These are phyloP conservation scores for Ceratocystis destructans DNA, from an alignment of 2,329 filamentous ascomycete genomes.

Conservation along the genomic window DNA sequence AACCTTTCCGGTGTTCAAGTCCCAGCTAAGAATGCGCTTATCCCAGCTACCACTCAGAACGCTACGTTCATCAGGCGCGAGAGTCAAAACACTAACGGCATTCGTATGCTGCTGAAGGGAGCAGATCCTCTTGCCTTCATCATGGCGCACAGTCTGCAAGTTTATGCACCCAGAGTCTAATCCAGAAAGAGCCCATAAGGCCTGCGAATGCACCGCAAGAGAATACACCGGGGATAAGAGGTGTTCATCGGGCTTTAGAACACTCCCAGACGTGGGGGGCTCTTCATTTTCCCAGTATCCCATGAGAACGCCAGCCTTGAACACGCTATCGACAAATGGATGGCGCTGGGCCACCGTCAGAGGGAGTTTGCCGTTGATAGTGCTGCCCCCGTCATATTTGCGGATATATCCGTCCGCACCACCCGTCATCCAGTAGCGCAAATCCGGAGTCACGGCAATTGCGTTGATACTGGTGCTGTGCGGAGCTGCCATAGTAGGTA, in stretches of 20 bases:
- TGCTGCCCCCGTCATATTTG: slow-evolving; percentile 91
- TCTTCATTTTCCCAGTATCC: slow-evolving; percentile 99
- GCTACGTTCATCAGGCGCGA: slow-evolving; percentile 73
- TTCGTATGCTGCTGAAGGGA: slow-evolving; percentile 74
- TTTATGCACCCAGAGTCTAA: slow-evolving; percentile 87
- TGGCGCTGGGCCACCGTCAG: slow-evolving; percentile 91
- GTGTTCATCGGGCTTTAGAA: slow-evolving; percentile 41
- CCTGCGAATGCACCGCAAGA: slow-evolving; percentile 76
- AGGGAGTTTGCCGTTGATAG: slow-evolving; percentile 85
- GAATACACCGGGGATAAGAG: slow-evolving; percentile 85
- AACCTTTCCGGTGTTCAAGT: slow-evolving; percentile 70
- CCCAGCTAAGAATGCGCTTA: slow-evolving; percentile 88
- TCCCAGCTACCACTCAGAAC: slow-evolving; percentile 94
- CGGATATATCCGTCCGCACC: slow-evolving; percentile 91
- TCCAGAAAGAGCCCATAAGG: slow-evolving; percentile 81
- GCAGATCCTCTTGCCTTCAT: slow-evolving; percentile 81
- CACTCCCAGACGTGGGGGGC: slow-evolving; percentile 31
- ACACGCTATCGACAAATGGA: slow-evolving; percentile 93
- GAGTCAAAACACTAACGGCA: slow-evolving; percentile 73
- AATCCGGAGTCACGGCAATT: slow-evolving; percentile 79
- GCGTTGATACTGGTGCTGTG: slow-evolving; percentile 94
- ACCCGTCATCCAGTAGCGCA: slow-evolving; percentile 88
- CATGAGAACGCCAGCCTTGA: slow-evolving; percentile 85
- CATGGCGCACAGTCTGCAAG: slow-evolving; percentile 80
- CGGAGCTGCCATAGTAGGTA: slow-evolving; percentile 91